Percentiles rank a stretch among this genome's conserved stretches.
These are phyloP conservation scores for Acanthamoeba lenticulata DNA, from an alignment of 208 protist species.

Conservation along the genomic window DNA sequence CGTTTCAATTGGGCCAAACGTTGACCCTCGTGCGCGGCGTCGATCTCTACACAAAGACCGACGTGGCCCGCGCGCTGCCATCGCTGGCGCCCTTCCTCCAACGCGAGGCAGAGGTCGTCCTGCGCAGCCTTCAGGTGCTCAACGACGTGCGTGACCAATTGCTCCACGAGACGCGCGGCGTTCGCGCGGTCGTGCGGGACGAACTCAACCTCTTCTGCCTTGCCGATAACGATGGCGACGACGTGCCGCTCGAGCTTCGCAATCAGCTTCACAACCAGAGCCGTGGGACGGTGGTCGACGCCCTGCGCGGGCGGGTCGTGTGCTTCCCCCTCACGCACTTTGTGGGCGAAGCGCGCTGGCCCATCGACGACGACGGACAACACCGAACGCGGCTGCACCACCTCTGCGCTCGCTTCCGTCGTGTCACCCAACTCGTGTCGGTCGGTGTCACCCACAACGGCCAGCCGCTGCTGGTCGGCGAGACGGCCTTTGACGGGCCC, in stretches of 20 bases:
- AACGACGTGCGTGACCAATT: not conserved
- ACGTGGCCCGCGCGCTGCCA: not conserved
- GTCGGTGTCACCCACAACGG: not conserved
- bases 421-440: not conserved
- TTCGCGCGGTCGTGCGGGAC: not conserved
- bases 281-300: not conserved
- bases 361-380: not conserved
- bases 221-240: not conserved
- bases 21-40: not conserved
- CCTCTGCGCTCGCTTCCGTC: not conserved
- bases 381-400: not conserved
- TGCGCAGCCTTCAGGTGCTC: not conserved
- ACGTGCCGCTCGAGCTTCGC: too few relatives aligned
- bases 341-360: not conserved
- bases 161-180: not conserved
- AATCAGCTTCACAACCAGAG: not conserved
- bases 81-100: not conserved
- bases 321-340: not conserved
- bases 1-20: not conserved
- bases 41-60: not conserved
- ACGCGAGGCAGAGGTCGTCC: not conserved
- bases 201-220: slow-evolving; percentile 2
- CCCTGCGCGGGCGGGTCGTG: not conserved
- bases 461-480: not conserved
- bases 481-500: not conserved